Base-by-base conservation (phyloP, 2,329 filamentous ascomycete genomes). In the Didymella arachidicola region DNA sequence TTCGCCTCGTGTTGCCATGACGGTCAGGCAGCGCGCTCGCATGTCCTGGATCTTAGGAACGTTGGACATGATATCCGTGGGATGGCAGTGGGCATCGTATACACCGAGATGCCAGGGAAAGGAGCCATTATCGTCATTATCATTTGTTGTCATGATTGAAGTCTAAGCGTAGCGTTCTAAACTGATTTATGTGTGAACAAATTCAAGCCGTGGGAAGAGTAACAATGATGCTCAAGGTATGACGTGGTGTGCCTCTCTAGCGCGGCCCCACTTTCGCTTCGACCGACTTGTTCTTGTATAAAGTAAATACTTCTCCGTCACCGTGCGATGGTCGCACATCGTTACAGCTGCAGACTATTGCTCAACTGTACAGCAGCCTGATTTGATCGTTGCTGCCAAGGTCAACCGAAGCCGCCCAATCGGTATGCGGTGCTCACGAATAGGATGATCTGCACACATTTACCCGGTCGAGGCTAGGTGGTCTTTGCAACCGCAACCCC, bases 1-100 rank as follows among this genome's bases (percentile, higher is more conserved):
- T 72, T 93, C 84, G 0, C 82, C 82, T 53, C 91, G 83, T 1
- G 91, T 94, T 29, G 89, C 86, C 91, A 95, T 94, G 60, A 92
- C 83, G 2, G 89, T 89, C 48, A 95, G 78, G 11, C 81, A 81
- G 25, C 84, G 82, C 22, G 89, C 83, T 60, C 84, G 85, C 90
- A 94, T 93, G 11, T 67, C 67, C 11, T 85, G 79, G 39, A 94
- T 87, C 12, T 73, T 76, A 11, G 80, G 65, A 47, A 90, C 77
- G 18, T 83, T 86, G 41, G 82, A 77, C 84, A 92, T 88, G 19
- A 87, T 91, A 75, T 94, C 91, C 27, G 91, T 94, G 4, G 91
- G 91, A 73, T 95, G 91, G 76, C 91, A 94, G 79, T 95, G 91
- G 22, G 91, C 90, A 72, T 95, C 91, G 72, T 84, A 91, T 59